Evolutionary conservation across 805 yeast genomes (phyloP), one percentile per base, ranked within the genome.

Genomic region (Ogataea dorogensis): DNA sequence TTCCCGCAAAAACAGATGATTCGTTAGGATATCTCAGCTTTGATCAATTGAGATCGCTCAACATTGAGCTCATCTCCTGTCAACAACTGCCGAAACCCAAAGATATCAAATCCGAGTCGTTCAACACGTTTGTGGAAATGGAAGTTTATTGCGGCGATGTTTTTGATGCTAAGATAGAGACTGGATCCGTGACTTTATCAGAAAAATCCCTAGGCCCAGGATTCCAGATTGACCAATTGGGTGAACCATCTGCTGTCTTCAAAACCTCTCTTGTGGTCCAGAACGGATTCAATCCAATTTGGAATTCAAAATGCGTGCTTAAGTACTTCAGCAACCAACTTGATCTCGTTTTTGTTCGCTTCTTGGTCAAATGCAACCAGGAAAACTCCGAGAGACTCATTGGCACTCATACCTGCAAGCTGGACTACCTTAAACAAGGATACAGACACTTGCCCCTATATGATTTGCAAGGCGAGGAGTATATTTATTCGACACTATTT

Each of bases 241-340:
- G 27, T 7, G 26, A 33, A 12, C 55, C 58, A 4, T 39, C 54
- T 10, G 53, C 43, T 7, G 36, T 49, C 5, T 60, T 56, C 38
- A 56, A 51, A 22, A 63, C 75, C 0, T 40, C 54, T 2, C 39
- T 48, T 1, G 71, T 82, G 1, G 53, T 58, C 5, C 78, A 76
- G 32, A 88, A 89, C 59, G 97, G 97, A 0, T 86, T 86, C 61
- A 87, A 85, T 53, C 97, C 97, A 0, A 60, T 71, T 5, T 91
- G 97, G 97, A 76, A 81, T 43, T 69, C 72, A 32, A 56, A 53
- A 4, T 70, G 79, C 42, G 44, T 55, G n/a, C 70, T 81, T 2
- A 50, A 50, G 0, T 47, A 67, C 5, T 56, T 59, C 4, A 56
- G 69, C 6, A 56, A 64, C 28, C 41, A 53, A 5, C 59, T 65